A percentile compares a stretch with the other conserved stretches of the same genome.
phyloP scores from a whole-genome alignment of 2,329 filamentous ascomycete species.

The Xylariaceae sp. region DNA sequence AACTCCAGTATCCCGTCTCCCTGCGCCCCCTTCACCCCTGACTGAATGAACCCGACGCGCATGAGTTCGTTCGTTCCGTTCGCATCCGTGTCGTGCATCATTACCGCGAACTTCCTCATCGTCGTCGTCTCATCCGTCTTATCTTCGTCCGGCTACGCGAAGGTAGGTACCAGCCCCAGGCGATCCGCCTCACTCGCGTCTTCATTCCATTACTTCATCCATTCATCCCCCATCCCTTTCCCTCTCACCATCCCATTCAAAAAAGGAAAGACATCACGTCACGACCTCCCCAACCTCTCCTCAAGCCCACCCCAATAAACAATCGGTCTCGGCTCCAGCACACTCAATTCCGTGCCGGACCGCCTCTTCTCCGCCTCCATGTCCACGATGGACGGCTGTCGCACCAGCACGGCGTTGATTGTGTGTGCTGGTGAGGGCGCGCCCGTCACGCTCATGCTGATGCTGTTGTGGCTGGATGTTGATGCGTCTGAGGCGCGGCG shows the following conservation, averaged over 20 bases:
- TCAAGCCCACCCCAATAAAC: conserved; percentile 60
- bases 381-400: conserved; percentile 53
- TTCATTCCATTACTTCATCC: too few species aligned
- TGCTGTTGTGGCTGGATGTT: conserved; percentile 22
- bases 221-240: too few species aligned
- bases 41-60: too few species aligned
- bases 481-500: conserved; percentile 47
- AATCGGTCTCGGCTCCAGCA: conserved; percentile 57
- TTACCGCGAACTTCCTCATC: too few species aligned
- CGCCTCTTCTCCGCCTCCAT: conserved; percentile 52
- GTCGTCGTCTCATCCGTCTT: too few species aligned
- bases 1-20: too few species aligned
- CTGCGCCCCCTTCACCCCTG: too few species aligned
- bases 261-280: too few species aligned
- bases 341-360: conserved; percentile 48
- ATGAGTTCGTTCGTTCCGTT: too few species aligned
- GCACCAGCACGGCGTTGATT: conserved; percentile 55
- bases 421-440: conserved; percentile 38
- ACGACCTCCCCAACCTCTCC: conserved; percentile 45
- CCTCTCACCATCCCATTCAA: too few species aligned
- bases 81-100: too few species aligned
- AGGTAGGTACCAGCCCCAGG: neutral
- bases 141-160: too few species aligned
- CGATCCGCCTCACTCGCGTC: neutral
- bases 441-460: neutral